Percentiles rank a stretch among this genome's conserved stretches.
phyloP scores from a whole-genome alignment of 208 protist species.

The Trypanosoma scelopori region DNA sequence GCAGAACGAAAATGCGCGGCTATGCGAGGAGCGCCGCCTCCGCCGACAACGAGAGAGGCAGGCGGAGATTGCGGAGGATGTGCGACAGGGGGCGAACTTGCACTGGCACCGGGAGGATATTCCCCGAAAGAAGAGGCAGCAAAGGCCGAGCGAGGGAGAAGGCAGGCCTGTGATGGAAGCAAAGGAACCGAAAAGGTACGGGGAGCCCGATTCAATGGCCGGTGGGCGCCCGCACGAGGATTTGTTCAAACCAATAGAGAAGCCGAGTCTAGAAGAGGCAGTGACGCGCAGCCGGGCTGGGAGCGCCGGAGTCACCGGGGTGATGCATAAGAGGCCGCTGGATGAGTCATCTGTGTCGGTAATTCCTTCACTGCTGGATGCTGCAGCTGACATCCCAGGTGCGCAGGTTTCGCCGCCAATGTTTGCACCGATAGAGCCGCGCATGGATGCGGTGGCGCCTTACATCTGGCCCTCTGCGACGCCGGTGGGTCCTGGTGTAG shows the following conservation, averaged over 20 bases:
- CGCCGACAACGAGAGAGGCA: slow-evolving; percentile 42
- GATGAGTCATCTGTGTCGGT: too few species aligned
- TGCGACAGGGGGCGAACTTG: slow-evolving; percentile 46
- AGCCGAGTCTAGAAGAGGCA: neutral
- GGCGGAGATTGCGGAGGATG: slow-evolving; percentile 39
- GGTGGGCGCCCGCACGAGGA: slow-evolving; percentile 9
- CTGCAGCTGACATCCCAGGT: too few species aligned
- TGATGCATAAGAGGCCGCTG: too few species aligned
- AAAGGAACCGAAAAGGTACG: neutral
- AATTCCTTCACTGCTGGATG: too few species aligned
- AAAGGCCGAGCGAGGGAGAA: slow-evolving; percentile 51
- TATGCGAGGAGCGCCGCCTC: slow-evolving; percentile 57
- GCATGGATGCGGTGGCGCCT: too few species aligned
- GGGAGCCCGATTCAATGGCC: too few species aligned
- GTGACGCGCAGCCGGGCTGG: neutral
- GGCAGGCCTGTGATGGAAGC: slow-evolving; percentile 32
- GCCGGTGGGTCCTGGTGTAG: too few species aligned
- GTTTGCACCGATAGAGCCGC: too few species aligned
- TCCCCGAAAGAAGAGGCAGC: slow-evolving; percentile 37
- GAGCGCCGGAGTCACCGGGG: too few species aligned
- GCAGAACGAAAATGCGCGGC: slow-evolving; percentile 72
- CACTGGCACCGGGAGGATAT: slow-evolving; percentile 50
- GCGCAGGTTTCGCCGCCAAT: too few species aligned
- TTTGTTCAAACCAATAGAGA: slow-evolving; percentile 15
- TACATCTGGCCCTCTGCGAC: too few species aligned